A percentile compares a stretch with the other conserved stretches of the same genome.
Conservation (phyloP, 2,329 filamentous ascomycete genomes). For the Fulvia fulva region DNA sequence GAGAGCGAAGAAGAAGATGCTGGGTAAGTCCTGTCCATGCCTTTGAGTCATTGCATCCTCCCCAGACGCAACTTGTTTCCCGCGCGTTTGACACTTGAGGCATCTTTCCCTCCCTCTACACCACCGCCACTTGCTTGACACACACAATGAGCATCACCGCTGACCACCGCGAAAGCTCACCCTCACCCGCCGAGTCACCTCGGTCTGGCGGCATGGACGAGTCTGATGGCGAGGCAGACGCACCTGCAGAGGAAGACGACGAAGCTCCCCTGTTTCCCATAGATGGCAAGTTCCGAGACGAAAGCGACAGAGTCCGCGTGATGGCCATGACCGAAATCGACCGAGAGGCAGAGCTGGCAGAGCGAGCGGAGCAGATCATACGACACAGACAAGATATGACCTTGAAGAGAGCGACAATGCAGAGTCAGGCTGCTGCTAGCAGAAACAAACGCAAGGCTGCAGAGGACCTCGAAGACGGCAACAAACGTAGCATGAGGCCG, state of each 20-base stretch:
- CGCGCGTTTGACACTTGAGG: neutral
- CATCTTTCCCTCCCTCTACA: neutral
- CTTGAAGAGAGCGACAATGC: constrained; percentile 61
- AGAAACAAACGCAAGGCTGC: constrained; percentile 69
- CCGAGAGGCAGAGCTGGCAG: constrained; percentile 83
- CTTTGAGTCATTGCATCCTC: constrained; percentile 4
- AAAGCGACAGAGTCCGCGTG: constrained; percentile 57
- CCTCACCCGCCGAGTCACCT: constrained; percentile 50
- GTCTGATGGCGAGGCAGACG: constrained; percentile 61
- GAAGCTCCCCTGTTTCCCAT: constrained; percentile 71
- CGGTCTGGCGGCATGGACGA: constrained; percentile 87
- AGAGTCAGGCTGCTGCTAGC: constrained; percentile 53
- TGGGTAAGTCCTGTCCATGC: constrained; percentile 57
- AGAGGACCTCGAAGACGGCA: constrained; percentile 73
- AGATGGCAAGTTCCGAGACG: constrained; percentile 72
- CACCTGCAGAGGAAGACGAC: constrained; percentile 32
- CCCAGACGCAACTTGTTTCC: constrained; percentile 5
- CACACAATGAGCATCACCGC: constrained; percentile 8
- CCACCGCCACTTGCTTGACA: constrained; percentile 6
- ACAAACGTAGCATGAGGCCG: constrained; percentile 53
- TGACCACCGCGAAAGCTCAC: constrained; percentile 19
- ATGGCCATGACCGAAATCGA: constrained; percentile 85
- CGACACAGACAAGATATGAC: constrained; percentile 76
- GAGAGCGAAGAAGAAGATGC: constrained; percentile 65
- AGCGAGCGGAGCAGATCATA: constrained; percentile 78